These are phyloP conservation scores for Eleusine indica DNA, from an alignment of 176 grass and related monocot genomes.

Conservation along the genomic window DNA sequence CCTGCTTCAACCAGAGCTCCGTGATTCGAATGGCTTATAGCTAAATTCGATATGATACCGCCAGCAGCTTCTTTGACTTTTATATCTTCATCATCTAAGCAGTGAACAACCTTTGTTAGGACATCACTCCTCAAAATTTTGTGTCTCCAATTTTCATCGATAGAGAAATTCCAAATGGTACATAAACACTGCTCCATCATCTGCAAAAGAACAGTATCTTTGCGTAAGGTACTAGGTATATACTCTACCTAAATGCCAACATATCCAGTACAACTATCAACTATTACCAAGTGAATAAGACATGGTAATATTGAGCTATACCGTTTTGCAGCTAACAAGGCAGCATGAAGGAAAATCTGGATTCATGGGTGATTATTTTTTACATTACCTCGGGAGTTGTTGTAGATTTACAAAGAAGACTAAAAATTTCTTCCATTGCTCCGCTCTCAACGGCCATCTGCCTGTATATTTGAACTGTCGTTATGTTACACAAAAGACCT, in stretches of 20 bases:
- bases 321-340: slow-evolving; percentile 30
- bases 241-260: slow-evolving; percentile 24
- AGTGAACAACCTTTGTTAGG: slow-evolving; percentile 51
- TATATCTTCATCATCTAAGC: slow-evolving; percentile 69
- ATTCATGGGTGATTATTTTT: slow-evolving; percentile 5
- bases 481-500: slow-evolving; percentile 58
- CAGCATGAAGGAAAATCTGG: slow-evolving; percentile 6
- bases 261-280: slow-evolving; percentile 3
- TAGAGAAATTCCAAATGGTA: slow-evolving; percentile 78
- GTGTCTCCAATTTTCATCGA: slow-evolving; percentile 50
- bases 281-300: slow-evolving; percentile 4
- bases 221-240: slow-evolving; percentile 23
- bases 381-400: slow-evolving; percentile 63
- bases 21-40: slow-evolving; percentile 53
- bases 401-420: slow-evolving; percentile 50
- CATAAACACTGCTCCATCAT: slow-evolving; percentile 64
- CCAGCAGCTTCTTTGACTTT: slow-evolving; percentile 71
- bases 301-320: not conserved
- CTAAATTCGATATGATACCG: slow-evolving; percentile 66
- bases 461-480: slow-evolving; percentile 61
- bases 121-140: slow-evolving; percentile 58
- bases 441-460: slow-evolving; percentile 49
- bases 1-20: slow-evolving; percentile 63
- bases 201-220: slow-evolving; percentile 41
- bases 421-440: slow-evolving; percentile 68